Percentiles rank a stretch among this genome's conserved stretches.
Evolutionary conservation across 768 basidiomycete genomes (phyloP).

Genomic region (Dendrothele bispora): DNA sequence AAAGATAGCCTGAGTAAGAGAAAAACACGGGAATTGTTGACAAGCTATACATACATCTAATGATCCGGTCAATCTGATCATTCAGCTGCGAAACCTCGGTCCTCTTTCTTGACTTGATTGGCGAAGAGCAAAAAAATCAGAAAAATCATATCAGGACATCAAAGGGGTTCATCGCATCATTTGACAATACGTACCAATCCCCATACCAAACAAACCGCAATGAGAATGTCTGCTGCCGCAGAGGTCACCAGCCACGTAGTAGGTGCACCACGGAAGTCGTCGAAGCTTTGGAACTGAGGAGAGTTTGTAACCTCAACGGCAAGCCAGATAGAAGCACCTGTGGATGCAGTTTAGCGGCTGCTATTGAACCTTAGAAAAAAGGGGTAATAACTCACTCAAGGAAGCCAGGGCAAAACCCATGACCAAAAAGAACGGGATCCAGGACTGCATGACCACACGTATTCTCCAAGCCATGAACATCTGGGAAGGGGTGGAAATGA

Average conservation of each 20-base stretch:
- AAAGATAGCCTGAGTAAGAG: too few relatives aligned
- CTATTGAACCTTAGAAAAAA: too few relatives aligned
- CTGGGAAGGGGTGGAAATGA: constrained; percentile 8
- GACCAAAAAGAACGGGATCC: constrained; percentile 1
- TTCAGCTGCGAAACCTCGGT: constrained; percentile 7
- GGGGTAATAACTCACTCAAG: background rate
- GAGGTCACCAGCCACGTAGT: constrained; percentile 7
- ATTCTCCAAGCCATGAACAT: constrained; percentile 9
- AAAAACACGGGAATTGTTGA: too few relatives aligned
- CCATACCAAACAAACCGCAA: constrained; percentile 1
- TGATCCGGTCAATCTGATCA: constrained; percentile 8
- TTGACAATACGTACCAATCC: constrained; percentile 4
- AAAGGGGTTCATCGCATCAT: too few relatives aligned
- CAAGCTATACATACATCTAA: too few relatives aligned
- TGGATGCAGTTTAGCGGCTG: too few relatives aligned
- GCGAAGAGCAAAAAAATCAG: too few relatives aligned
- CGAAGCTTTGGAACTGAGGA: constrained; percentile 3
- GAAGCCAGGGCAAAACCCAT: constrained; percentile 1
- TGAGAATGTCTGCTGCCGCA: constrained; percentile 5
- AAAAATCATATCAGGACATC: too few relatives aligned
- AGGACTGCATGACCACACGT: background rate
- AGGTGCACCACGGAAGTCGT: background rate
- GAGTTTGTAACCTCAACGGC: background rate
- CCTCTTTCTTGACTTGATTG: constrained; percentile 5
- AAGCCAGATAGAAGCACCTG: constrained; percentile 4